Percentiles rank a stretch among this genome's conserved stretches.
Conservation (phyloP, 192 early-diverging fungal species). For the Globomyces pollinis-pini region DNA sequence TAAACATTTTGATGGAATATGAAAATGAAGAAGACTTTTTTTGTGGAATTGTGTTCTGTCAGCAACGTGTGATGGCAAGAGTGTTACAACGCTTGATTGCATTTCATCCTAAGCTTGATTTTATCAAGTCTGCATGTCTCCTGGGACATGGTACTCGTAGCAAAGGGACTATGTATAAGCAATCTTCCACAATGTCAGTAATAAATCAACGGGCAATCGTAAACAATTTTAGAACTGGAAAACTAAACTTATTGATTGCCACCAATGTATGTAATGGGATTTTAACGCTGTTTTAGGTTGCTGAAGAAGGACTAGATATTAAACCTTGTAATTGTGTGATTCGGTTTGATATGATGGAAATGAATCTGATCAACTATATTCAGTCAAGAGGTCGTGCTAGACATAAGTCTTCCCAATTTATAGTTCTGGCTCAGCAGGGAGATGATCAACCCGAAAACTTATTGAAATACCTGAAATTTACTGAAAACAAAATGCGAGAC, state of each 20-base stretch:
- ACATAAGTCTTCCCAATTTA: slow-evolving; percentile 59
- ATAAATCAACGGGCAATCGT: slow-evolving; percentile 54
- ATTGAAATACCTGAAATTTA: slow-evolving; percentile 13
- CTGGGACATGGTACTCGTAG: slow-evolving; percentile 50
- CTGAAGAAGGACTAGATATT: slow-evolving; percentile 93
- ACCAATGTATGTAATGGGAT: slow-evolving; percentile 37
- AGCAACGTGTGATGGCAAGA: slow-evolving; percentile 63
- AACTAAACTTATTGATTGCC: slow-evolving; percentile 73
- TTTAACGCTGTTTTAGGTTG: slow-evolving; percentile 46
- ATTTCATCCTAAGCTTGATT: slow-evolving; percentile 42
- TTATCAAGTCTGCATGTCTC: slow-evolving; percentile 39
- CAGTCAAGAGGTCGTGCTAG: slow-evolving; percentile 87
- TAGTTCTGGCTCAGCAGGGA: slow-evolving; percentile 51
- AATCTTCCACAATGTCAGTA: slow-evolving; percentile 18
- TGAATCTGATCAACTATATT: slow-evolving; percentile 27
- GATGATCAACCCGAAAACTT: background rate
- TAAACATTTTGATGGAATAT: slow-evolving; percentile 54
- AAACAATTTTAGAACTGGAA: slow-evolving; percentile 54
- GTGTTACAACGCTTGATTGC: slow-evolving; percentile 43
- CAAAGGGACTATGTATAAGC: background rate
- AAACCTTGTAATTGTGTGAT: slow-evolving; percentile 84
- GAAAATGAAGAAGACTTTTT: slow-evolving; percentile 36
- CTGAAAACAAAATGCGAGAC: slow-evolving; percentile 19
- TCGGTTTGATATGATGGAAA: slow-evolving; percentile 43
- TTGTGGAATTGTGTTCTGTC: slow-evolving; percentile 85